Evolutionary conservation across 768 basidiomycete genomes (phyloP), one percentile per base, ranked within the genome.

Genomic region (Tremella fuciformis): DNA sequence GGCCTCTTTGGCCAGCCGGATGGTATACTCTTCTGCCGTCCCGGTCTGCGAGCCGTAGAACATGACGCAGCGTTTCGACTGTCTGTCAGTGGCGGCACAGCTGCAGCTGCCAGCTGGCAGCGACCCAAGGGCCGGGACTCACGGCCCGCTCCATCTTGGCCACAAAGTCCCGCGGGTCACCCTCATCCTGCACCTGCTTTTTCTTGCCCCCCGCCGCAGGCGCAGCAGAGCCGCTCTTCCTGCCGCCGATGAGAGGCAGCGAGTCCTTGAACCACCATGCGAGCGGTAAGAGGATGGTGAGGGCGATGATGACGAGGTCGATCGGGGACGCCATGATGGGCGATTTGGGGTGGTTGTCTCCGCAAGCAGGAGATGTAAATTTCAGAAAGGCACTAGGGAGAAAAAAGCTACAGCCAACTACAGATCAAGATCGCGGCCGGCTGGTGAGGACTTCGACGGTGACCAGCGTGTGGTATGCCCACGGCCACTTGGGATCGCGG

Each of bases 21-120:
- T 91, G 2, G 46, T 22, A 13, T 18, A 41, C 6, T 49, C 22
- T 29, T 49, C 22, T 4, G 55, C 93, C 13, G 93, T 97, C 52
- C 93, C 93, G 0, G 93, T 97, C 73, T 97, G 93, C 16, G 93
- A 96, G 57, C 93, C 93, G 71, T 96, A 97, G 76, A 97, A 52
- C n/a, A 26, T 29, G 38, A 56, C 63, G 50, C 63, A 63, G 25
- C 66, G 62, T 59, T 65, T 70, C 4, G 42, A 46, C n/a, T 46
- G 22, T n/a, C 42, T 4, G 16, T 18, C 22, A 46, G 22, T 41
- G 13, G 4, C 34, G 16, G 13, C 16, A 50, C 49, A 18, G 39
- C 11, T 11, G 39, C 39, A 41, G 39, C 18, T 11, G 39, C 11
- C 13, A 11, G 39, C 13, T 46, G 42, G 22, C n/a, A 15, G 7